Evolutionary conservation across 2,329 filamentous ascomycete species (phyloP).

Genomic region (Whalleya microplaca): DNA sequence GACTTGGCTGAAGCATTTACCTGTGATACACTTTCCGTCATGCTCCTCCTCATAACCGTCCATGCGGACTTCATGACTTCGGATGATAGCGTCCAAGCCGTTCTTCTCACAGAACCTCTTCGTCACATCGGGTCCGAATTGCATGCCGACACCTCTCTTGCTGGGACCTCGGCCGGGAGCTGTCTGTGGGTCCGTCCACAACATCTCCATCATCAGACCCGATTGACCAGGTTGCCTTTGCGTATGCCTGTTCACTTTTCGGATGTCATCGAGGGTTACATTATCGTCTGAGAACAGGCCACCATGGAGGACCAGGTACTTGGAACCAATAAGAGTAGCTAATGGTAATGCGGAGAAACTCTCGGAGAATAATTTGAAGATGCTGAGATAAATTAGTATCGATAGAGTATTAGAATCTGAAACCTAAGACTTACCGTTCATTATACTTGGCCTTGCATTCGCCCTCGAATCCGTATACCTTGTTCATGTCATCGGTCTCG

Average conservation of each 20-base stretch:
- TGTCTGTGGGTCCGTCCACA: slow-evolving; percentile 96
- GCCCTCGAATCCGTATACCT: slow-evolving; percentile 96
- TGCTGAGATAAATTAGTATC: slow-evolving; percentile 46
- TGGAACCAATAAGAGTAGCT: slow-evolving; percentile 87
- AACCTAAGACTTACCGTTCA: slow-evolving; percentile 58
- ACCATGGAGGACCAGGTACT: slow-evolving; percentile 91
- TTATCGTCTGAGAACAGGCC: slow-evolving; percentile 97
- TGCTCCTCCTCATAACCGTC: slow-evolving; percentile 99
- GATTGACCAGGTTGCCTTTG: slow-evolving; percentile 92
- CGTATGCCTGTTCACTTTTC: slow-evolving; percentile 86
- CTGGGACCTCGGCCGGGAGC: slow-evolving; percentile 86
- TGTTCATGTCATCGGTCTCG: slow-evolving; percentile 99
- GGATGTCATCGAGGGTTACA: slow-evolving; percentile 87
- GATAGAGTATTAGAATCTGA: not conserved
- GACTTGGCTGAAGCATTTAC: slow-evolving; percentile 48
- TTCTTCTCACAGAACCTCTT: slow-evolving; percentile 97
- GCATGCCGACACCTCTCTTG: slow-evolving; percentile 94
- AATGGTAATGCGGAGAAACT: slow-evolving; percentile 93
- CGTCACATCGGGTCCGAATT: slow-evolving; percentile 96
- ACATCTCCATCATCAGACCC: slow-evolving; percentile 99
- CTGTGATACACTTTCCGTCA: slow-evolving; percentile 91
- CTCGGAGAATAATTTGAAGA: slow-evolving; percentile 97
- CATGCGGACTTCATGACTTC: slow-evolving; percentile 98
- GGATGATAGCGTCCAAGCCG: slow-evolving; percentile 90
- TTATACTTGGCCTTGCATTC: slow-evolving; percentile 99